phyloP scores from a whole-genome alignment of 2,329 filamentous ascomycete genomes.

The Sphaerulina musiva region DNA sequence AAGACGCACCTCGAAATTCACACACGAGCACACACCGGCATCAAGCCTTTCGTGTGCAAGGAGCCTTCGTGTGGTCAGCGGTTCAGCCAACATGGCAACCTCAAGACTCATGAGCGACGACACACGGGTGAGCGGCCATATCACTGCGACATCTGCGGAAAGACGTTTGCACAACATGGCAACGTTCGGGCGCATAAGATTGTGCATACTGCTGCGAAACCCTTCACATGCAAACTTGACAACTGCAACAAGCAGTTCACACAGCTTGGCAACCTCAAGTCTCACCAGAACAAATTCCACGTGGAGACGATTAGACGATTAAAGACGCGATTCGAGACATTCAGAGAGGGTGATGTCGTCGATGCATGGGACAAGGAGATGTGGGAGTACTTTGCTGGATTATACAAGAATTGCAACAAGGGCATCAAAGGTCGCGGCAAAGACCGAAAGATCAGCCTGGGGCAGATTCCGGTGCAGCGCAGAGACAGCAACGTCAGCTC shows the following conservation, averaged over 20 bases:
- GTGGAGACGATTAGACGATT: slow-evolving; percentile 63
- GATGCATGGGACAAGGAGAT: slow-evolving; percentile 65
- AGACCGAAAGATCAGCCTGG: slow-evolving; percentile 58
- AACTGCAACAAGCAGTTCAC: slow-evolving; percentile 83
- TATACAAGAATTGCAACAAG: slow-evolving; percentile 99
- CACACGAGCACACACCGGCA: slow-evolving; percentile 77
- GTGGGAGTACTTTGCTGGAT: slow-evolving; percentile 72
- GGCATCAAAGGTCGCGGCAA: slow-evolving; percentile 95
- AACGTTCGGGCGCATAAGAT: slow-evolving; percentile 79
- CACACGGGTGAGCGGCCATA: slow-evolving; percentile 86
- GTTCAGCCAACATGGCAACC: slow-evolving; percentile 86
- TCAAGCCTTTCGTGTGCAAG: slow-evolving; percentile 82
- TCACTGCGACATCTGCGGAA: slow-evolving; percentile 70
- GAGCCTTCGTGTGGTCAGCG: slow-evolving; percentile 65
- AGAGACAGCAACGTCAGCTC: slow-evolving; percentile 22
- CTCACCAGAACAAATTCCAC: slow-evolving; percentile 93
- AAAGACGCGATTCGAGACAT: slow-evolving; percentile 62
- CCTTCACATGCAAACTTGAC: slow-evolving; percentile 74
- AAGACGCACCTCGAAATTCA: slow-evolving; percentile 93
- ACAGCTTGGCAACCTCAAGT: slow-evolving; percentile 88
- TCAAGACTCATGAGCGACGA: slow-evolving; percentile 83
- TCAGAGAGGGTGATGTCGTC: slow-evolving; percentile 57
- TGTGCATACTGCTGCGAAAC: slow-evolving; percentile 70
- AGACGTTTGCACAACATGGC: slow-evolving; percentile 76
- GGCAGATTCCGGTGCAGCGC: slow-evolving; percentile 8